Conservation (phyloP, 2,329 filamentous ascomycete species). For the Ascochyta pisi region DNA sequence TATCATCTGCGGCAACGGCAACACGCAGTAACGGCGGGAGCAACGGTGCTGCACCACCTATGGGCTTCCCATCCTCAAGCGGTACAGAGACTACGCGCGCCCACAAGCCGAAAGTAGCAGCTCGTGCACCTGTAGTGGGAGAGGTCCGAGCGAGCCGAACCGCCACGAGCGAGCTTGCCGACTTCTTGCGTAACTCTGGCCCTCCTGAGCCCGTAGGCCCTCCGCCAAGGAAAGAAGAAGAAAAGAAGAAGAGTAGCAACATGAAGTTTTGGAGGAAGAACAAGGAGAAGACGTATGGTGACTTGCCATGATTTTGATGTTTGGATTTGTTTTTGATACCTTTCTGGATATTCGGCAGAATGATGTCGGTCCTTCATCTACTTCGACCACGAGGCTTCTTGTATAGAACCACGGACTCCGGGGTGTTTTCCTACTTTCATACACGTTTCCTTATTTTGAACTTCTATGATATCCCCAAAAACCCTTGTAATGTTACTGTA, state of each 20-base stretch:
- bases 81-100: constrained; percentile 31
- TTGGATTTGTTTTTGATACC: not conserved
- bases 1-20: constrained; percentile 25
- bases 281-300: constrained; percentile 31
- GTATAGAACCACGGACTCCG: not conserved
- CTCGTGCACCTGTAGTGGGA: constrained; percentile 33
- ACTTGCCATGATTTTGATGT: constrained; percentile 21
- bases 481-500: constrained; percentile 12
- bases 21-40: constrained; percentile 19
- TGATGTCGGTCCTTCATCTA: not conserved
- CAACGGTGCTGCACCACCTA: constrained; percentile 19
- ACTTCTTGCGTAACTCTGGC: constrained; percentile 53
- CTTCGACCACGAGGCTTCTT: not conserved
- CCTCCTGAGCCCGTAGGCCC: constrained; percentile 41
- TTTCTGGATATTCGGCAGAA: not conserved
- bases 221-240: constrained; percentile 38
- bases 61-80: constrained; percentile 23
- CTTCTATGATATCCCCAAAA: constrained; percentile 15
- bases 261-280: constrained; percentile 47
- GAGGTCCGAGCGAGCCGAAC: constrained; percentile 32
- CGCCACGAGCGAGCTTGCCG: constrained; percentile 51
- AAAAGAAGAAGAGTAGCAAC: constrained; percentile 35
- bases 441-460: not conserved
- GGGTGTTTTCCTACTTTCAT: not conserved
- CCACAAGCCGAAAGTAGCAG: constrained; percentile 37